Conservation (phyloP, 2,329 filamentous ascomycete species). For the Alternaria tenuissima region DNA sequence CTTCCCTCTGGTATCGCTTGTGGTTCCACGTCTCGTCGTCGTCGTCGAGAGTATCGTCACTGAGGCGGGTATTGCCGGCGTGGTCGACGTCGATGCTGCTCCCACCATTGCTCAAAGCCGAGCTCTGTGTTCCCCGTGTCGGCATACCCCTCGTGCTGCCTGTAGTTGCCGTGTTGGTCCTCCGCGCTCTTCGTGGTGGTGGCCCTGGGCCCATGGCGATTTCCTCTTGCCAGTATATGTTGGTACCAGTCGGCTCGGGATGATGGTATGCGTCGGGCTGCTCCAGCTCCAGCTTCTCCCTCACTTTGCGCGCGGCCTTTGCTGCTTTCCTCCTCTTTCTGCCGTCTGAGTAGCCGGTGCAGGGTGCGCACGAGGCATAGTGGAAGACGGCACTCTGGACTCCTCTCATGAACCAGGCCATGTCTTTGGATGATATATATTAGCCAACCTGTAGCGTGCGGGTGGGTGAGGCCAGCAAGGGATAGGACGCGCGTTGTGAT, state of each 20-base stretch:
- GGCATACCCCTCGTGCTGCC: conserved; percentile 64
- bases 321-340: conserved; percentile 76
- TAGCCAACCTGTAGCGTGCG: conserved; percentile 1
- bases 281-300: conserved; percentile 70
- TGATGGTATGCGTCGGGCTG: conserved; percentile 80
- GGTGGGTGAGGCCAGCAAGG: conserved; percentile 1
- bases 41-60: conserved; percentile 45
- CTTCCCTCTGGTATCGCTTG: conserved; percentile 83
- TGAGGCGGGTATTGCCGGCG: conserved; percentile 34
- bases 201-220: conserved; percentile 81
- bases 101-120: conserved; percentile 55
- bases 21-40: conserved; percentile 71
- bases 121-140: conserved; percentile 62
- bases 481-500: conserved; percentile 8
- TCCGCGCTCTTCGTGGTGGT: conserved; percentile 65
- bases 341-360: conserved; percentile 73
- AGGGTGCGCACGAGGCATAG: conserved; percentile 79
- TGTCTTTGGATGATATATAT: conserved; percentile 21
- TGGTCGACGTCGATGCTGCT: conserved; percentile 48
- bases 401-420: conserved; percentile 55
- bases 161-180: conserved; percentile 60
- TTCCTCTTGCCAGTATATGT: conserved; percentile 88
- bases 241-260: conserved; percentile 83
- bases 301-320: conserved; percentile 71
- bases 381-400: conserved; percentile 82